phyloP scores from a whole-genome alignment of 176 grass and related monocot genomes.

The Aegilops umbellulata region DNA sequence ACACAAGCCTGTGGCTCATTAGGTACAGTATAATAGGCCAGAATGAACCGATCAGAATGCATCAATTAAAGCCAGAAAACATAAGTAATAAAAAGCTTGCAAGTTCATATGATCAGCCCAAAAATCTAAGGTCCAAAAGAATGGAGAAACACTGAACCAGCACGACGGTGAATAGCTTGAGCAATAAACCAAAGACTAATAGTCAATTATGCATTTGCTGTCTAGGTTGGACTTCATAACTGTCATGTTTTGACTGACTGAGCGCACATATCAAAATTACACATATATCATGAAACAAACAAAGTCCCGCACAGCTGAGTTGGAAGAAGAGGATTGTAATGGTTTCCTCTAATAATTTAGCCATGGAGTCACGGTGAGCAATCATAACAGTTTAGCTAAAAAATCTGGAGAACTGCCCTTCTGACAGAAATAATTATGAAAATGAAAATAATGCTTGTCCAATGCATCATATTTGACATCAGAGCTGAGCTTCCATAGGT shows the following conservation, averaged over 20 bases:
- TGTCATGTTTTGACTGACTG: background rate
- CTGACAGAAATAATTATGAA: background rate
- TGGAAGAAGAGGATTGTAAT: background rate
- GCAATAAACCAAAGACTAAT: background rate
- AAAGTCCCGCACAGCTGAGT: background rate
- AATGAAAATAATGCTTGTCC: background rate
- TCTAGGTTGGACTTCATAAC: background rate
- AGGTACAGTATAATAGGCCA: conserved; percentile 37
- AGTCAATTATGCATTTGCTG: background rate
- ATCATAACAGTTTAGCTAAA: too few species aligned
- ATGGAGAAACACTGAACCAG: background rate
- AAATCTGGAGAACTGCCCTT: background rate
- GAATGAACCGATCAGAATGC: background rate
- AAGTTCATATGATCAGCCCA: background rate
- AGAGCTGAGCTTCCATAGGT: background rate
- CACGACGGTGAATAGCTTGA: background rate
- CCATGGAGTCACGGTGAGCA: too few species aligned
- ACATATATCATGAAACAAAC: background rate
- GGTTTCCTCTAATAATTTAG: background rate
- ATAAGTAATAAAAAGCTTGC: background rate
- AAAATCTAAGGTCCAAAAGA: conserved; percentile 7
- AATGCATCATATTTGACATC: background rate
- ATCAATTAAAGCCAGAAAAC: conserved; percentile 1
- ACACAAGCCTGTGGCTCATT: conserved; percentile 38
- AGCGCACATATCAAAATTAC: background rate